Base-by-base conservation (phyloP, 2,329 filamentous ascomycete genomes). In the Lithohypha guttulata region DNA sequence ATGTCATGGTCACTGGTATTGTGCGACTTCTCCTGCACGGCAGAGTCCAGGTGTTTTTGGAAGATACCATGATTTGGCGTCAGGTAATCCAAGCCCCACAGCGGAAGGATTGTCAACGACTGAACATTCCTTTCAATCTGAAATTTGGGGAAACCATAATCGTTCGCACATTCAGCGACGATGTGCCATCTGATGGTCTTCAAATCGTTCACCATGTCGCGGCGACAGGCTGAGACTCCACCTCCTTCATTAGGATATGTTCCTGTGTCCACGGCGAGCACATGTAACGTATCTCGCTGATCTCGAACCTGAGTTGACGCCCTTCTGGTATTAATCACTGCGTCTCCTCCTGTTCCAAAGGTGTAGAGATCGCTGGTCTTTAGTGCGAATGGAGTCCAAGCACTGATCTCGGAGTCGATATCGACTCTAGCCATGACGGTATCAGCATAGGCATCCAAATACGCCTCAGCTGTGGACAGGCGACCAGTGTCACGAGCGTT, bases 91-190 rank as follows among this genome's bases (percentile, higher is more conserved):
- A 73, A 52, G 2, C 70, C 70, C 70, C 70, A 73, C 1, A 73
- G 60, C 2, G 70, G 69, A 23, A 73, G 57, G 13, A 71, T 57
- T 46, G 71, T 72, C 42, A 73, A 53, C 1, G 69, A 71, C 49
- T 71, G 66, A 7, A 73, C 62, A 41, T 71, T 73, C 48, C 63
- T 63, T 54, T 73, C 70, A 1, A 70, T 68, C 51, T 73, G 70
- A 53, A 71, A 70, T 13, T 70, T 65, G 4, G 70, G 70, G 14
- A 71, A 61, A 20, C 70, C 70, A 44, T 65, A 73, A 43, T 73
- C 70, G 47, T 71, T 71, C 6, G 69, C 69, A 4, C 67, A 67
- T 54, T 73, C 70, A 34, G 66, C 68, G 29, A 73, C 56, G 47
- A 72, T 69, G 47, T 73, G 69, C 58, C 69, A 71, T 41, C 68